Base-by-base conservation (phyloP, 2,329 filamentous ascomycete genomes). In the Clarireedia sp. region DNA sequence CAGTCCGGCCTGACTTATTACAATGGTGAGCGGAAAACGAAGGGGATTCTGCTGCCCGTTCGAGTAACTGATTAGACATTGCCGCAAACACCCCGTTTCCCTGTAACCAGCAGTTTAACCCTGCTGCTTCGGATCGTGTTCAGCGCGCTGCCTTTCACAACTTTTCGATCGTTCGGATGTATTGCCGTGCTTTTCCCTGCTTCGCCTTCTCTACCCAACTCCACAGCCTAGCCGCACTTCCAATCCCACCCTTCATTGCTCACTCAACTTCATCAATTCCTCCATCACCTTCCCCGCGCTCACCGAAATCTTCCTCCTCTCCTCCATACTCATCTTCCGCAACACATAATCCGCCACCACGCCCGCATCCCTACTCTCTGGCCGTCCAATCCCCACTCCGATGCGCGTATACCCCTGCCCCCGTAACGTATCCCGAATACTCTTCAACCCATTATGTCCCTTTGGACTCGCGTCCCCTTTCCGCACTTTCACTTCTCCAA, bases 331-430 rank as follows among this genome's bases (percentile, higher is more conserved):
- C 63, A 68, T 68, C 60, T 66, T 68, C 53, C 62, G 77, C 62
- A 97, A 72, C 44, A 97, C 91, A 73, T 92, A 95, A 23, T 81
- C 74, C 44, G 85, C 81, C 9, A 97, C 90, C 2, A 80, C 81
- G 40, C 74, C 72, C 21, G 76, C 74, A 49, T 89, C 84, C 60
- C 90, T 78, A 59, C 79, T 85, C 46, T 73, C 75, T 0, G 92
- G 92, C 46, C 94, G 75, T n/a, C 89, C 91, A 72, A 97, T 96
- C 0, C 94, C 94, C 12, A 97, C 74, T 0, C 87, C 85, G 50
- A 97, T 81, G 57, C 88, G 76, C 60, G 68, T 77, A 48, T 74
- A 79, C 8, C 73, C 70, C 0, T 62, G 64, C 5, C 72, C 70
- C 2, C 67, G 68, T 23, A 89, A 61, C 50, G 67, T 73, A 17